A percentile compares a stretch with the other conserved stretches of the same genome.
phyloP scores from a whole-genome alignment of 129 eudicot genomes.

The Flaveria ramosissima region DNA sequence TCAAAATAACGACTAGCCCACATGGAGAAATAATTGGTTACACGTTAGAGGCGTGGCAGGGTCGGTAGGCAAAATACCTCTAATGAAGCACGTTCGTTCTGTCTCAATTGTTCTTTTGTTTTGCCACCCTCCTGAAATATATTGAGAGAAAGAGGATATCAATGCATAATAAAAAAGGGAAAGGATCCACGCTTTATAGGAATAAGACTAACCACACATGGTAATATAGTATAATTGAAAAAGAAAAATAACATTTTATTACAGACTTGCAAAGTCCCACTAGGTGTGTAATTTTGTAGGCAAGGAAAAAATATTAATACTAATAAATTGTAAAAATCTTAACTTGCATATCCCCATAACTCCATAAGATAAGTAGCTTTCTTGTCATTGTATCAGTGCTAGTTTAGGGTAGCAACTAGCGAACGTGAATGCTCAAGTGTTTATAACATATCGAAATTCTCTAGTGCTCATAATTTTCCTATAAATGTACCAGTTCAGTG shows the following conservation, averaged over 20 bases:
- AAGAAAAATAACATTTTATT: constrained; percentile 2
- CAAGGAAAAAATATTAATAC: constrained; percentile 4
- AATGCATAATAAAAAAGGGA: background rate
- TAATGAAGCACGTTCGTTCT: constrained; percentile 36
- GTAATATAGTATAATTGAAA: background rate
- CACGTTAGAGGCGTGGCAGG: background rate
- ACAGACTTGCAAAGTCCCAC: background rate
- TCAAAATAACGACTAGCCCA: constrained; percentile 14
- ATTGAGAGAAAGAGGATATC: constrained; percentile 12
- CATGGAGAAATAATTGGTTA: background rate
- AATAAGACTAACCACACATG: constrained; percentile 2
- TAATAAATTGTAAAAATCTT: constrained; percentile 5
- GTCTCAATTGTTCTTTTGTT: constrained; percentile 49
- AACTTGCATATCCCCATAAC: constrained; percentile 1
- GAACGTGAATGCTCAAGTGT: background rate
- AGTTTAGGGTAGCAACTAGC: background rate
- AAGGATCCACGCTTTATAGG: background rate
- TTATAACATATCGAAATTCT: background rate
- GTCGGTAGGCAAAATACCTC: constrained; percentile 46
- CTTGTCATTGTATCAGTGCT: background rate
- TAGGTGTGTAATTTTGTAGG: constrained; percentile 12
- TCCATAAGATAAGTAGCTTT: constrained; percentile 15
- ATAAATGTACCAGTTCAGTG: background rate
- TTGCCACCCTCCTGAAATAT: constrained; percentile 51
- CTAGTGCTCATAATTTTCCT: background rate